These are phyloP conservation scores for Penicillium sp. DNA, from an alignment of 2,329 filamentous ascomycete species.

Conservation along the genomic window DNA sequence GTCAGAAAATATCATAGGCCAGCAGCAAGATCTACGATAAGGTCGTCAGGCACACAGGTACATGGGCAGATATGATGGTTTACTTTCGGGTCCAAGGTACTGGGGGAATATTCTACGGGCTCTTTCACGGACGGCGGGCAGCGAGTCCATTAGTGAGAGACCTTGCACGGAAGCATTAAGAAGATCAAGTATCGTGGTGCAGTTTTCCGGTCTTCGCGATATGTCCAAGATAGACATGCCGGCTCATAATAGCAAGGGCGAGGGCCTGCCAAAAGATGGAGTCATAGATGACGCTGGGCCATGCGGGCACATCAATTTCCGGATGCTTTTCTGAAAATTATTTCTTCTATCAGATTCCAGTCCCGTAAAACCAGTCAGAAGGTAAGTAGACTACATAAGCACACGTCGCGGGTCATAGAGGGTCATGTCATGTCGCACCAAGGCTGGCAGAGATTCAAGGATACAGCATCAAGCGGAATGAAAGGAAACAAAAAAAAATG, in stretches of 20 bases:
- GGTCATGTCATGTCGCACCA: slow-evolving; percentile 25
- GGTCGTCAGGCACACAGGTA: too few species aligned
- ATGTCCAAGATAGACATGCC: background rate
- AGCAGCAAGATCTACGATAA: too few species aligned
- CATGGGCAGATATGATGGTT: too few species aligned
- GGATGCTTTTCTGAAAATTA: background rate
- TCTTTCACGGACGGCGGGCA: too few species aligned
- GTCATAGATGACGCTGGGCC: background rate
- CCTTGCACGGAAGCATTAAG: too few species aligned
- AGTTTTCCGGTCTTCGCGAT: background rate
- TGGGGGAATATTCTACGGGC: too few species aligned
- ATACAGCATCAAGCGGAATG: background rate
- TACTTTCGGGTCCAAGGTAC: too few species aligned
- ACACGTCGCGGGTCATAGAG: slow-evolving; percentile 29
- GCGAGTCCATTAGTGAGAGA: too few species aligned
- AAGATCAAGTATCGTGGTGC: too few species aligned
- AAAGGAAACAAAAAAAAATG: background rate
- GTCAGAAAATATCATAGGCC: too few species aligned
- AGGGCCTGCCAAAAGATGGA: background rate
- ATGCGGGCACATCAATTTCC: background rate
- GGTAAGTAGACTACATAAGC: slow-evolving; percentile 29
- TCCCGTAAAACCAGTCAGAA: slow-evolving; percentile 3
- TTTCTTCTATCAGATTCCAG: slow-evolving; percentile 3
- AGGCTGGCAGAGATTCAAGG: slow-evolving; percentile 1
- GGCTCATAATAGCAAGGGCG: background rate